Base-by-base conservation (phyloP, 805 yeast genomes). In the Yarrowia sp. region DNA sequence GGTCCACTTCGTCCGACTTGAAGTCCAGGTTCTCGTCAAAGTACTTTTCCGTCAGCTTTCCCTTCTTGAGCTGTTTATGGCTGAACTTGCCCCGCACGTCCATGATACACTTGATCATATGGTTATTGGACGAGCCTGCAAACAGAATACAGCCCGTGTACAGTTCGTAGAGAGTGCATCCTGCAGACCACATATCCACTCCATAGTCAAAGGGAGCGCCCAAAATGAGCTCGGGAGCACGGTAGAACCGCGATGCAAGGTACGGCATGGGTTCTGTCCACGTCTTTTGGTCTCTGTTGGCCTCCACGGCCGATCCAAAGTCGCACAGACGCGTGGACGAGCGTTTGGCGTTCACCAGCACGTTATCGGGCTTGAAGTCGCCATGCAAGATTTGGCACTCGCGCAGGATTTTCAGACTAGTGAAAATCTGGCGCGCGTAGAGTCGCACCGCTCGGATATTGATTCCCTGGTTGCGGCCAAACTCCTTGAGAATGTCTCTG, bases 131-230 rank as follows among this genome's bases (percentile, higher is more conserved):
- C 15, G 90, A 86, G 52, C 97, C 98, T 14, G 97, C 93, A 77
- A 92, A 92, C 69, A 92, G 80, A 0, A 97, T 95, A 75, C 90
- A 88, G 35, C 97, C 95, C 9, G 97, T 89, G 77, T 92, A 91
- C 91, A 92, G 89, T 76, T 92, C 98, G 9, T 94, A 97, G 72
- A 92, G 84, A 38, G 93, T 91, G 80, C 97, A 92, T 5, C 97
- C 98, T 38, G 94, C 90, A 11, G 97, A 90, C 98, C 98, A 92
- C 82, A 92, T 91, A 77, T 92, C 98, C 68, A 93, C 91, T 5
- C 96, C 74, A 58, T 70, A 74, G 43, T 71, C 74, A 81, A 89
- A 89, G 42, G 86, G 79, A 11, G 89, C 84, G 0, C 94, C 95
- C 3, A 90, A 68, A 11, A 88, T 78, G 5, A 90, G 88, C 74